A percentile compares a stretch with the other conserved stretches of the same genome.
Evolutionary conservation across 192 early-diverging fungal genomes (phyloP).

Genomic region (Coemansia sp.): DNA sequence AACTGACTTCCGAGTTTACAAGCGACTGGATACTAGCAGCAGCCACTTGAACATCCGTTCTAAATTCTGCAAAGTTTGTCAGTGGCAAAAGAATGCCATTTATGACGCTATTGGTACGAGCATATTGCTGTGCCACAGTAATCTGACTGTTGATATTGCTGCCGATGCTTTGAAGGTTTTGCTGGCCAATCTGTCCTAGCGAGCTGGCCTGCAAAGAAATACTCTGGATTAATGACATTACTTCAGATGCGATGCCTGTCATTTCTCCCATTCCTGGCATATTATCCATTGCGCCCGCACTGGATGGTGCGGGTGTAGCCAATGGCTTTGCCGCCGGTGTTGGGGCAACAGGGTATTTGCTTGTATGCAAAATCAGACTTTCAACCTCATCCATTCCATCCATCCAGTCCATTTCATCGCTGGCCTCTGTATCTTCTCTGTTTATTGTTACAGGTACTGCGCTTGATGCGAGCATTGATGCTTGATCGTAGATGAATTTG

Average conservation of each 20-base stretch:
- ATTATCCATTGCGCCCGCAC: not conserved
- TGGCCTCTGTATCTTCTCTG: not conserved
- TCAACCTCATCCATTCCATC: not conserved
- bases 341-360: too few relatives aligned
- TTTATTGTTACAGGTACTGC: not conserved
- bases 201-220: not conserved
- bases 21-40: constrained; percentile 14
- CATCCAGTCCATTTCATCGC: not conserved
- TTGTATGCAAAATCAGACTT: too few relatives aligned
- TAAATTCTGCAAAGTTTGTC: constrained; percentile 29
- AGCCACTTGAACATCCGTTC: constrained; percentile 10
- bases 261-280: constrained; percentile 5
- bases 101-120: constrained; percentile 21
- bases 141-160: constrained; percentile 7
- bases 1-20: constrained; percentile 15
- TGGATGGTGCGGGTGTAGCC: not conserved
- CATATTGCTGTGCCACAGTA: constrained; percentile 1
- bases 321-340: not conserved
- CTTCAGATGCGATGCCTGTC: not conserved
- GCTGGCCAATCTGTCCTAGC: not conserved
- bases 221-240: not conserved
- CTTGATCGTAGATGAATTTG: not conserved
- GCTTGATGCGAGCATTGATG: not conserved
- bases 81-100: constrained; percentile 24
- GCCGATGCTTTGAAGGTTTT: constrained; percentile 2